Percentiles rank a stretch among this genome's conserved stretches.
Evolutionary conservation across 352 stramenopile species (phyloP).

Genomic region (Globisporangium paroecandrum): DNA sequence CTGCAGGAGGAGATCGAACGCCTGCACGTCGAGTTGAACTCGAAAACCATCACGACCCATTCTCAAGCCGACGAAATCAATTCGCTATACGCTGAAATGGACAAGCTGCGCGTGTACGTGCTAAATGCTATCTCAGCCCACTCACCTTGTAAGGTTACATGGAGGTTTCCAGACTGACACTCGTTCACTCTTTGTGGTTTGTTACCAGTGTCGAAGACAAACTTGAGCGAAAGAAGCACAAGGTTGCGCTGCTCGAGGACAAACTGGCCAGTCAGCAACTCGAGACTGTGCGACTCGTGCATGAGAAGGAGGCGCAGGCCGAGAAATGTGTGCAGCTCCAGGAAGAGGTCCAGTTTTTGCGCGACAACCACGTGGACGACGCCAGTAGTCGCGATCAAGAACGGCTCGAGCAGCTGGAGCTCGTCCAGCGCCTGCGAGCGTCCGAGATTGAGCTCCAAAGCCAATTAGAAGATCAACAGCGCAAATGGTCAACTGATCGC

Average conservation of each 20-base stretch:
- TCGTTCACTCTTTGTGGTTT: neutral
- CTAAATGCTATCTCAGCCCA: neutral
- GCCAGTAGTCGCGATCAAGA: conserved; percentile 51
- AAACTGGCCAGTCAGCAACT: conserved; percentile 32
- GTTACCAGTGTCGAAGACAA: conserved; percentile 30
- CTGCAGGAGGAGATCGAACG: conserved; percentile 59
- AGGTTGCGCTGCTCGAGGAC: conserved; percentile 27
- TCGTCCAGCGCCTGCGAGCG: conserved; percentile 44
- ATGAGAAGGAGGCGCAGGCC: conserved; percentile 42
- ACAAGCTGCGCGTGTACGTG: conserved; percentile 42
- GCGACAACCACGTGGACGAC: conserved; percentile 46
- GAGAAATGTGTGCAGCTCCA: conserved; percentile 43
- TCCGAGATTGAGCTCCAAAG: conserved; percentile 49
- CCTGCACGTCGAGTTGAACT: conserved; percentile 49
- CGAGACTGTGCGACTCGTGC: conserved; percentile 48
- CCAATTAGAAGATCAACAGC: conserved; percentile 57
- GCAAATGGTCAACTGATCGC: conserved; percentile 50
- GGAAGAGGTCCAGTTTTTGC: conserved; percentile 58
- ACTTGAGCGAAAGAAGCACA: conserved; percentile 34
- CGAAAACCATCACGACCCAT: conserved; percentile 54
- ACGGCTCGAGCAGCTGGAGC: conserved; percentile 51
- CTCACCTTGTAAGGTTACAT: too few relatives aligned
- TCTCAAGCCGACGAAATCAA: conserved; percentile 62
- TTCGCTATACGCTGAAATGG: conserved; percentile 48
- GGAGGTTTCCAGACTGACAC: neutral